Conservation (phyloP, 2,329 filamentous ascomycete species). For the Orbilia brochopaga region DNA sequence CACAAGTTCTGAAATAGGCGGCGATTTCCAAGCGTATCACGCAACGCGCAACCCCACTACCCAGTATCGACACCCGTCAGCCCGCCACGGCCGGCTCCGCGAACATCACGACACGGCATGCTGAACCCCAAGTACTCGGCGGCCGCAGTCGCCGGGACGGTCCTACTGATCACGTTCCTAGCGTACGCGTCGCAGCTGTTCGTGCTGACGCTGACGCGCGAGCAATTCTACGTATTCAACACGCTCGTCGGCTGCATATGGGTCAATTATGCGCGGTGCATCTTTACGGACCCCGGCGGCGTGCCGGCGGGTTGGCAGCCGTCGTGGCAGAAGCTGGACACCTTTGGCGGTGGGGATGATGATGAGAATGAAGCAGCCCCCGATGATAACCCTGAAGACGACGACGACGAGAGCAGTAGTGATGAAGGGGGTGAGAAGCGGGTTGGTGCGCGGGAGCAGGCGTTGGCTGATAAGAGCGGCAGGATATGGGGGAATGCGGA, state of each 20-base stretch:
- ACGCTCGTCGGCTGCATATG: slow-evolving; percentile 68
- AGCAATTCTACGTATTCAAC: slow-evolving; percentile 72
- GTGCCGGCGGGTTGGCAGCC: slow-evolving; percentile 59
- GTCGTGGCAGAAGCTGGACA: slow-evolving; percentile 42
- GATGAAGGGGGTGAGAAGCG: slow-evolving; percentile 55
- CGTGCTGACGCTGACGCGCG: slow-evolving; percentile 64
- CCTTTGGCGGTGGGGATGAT: slow-evolving; percentile 52
- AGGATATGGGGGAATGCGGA: slow-evolving; percentile 51
- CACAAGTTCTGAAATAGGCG: no score
- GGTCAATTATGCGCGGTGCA: slow-evolving; percentile 70
- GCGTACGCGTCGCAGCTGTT: slow-evolving; percentile 78
- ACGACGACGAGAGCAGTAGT: slow-evolving; percentile 16
- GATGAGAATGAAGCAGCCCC: slow-evolving; percentile 27
- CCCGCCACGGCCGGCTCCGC: background rate
- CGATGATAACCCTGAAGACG: slow-evolving; percentile 18
- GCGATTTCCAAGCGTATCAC: background rate
- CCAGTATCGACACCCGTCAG: no score
- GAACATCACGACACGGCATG: slow-evolving; percentile 34
- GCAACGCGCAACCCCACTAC: background rate
- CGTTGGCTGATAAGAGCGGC: slow-evolving; percentile 29
- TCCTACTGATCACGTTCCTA: slow-evolving; percentile 71
- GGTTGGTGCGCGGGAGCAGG: slow-evolving; percentile 49
- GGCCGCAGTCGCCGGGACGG: slow-evolving; percentile 73
- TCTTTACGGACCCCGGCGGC: slow-evolving; percentile 62
- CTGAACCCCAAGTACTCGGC: slow-evolving; percentile 57